Evolutionary conservation across 352 stramenopile species (phyloP).

Genomic region (Pythium insidiosum): DNA sequence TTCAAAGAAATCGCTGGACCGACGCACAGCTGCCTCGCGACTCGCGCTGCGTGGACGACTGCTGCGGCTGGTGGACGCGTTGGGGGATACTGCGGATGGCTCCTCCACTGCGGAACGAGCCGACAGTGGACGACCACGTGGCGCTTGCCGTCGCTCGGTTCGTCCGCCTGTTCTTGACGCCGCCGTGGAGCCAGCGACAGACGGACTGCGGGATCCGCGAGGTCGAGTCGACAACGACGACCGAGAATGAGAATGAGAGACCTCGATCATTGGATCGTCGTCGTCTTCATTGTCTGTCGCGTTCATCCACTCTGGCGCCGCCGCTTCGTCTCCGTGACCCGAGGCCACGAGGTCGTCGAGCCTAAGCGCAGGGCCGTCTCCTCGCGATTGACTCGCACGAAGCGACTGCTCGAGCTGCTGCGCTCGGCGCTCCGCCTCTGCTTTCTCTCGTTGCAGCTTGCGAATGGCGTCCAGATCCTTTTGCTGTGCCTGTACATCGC

Average conservation of each 20-base stretch:
- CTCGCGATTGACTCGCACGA: slow-evolving; percentile 2
- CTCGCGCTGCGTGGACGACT: slow-evolving; percentile 15
- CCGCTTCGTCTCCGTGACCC: slow-evolving; percentile 2
- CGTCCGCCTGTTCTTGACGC: too few relatives aligned
- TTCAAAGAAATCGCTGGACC: slow-evolving; percentile 49
- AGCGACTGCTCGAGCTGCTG: slow-evolving; percentile 17
- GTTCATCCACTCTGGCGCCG: background rate
- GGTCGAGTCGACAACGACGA: too few relatives aligned
- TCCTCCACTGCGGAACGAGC: too few relatives aligned
- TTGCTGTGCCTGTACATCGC: slow-evolving; percentile 19
- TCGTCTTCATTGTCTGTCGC: background rate
- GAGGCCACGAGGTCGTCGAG: too few relatives aligned
- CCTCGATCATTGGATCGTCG: too few relatives aligned
- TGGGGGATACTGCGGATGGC: too few relatives aligned
- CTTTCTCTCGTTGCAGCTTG: slow-evolving; percentile 24
- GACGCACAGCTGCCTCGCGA: slow-evolving; percentile 18
- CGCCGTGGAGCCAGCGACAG: too few relatives aligned
- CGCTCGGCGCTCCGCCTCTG: slow-evolving; percentile 21
- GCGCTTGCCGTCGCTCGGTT: too few relatives aligned
- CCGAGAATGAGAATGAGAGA: too few relatives aligned
- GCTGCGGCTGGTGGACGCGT: slow-evolving; percentile 4
- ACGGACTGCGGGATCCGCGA: too few relatives aligned
- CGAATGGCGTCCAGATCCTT: slow-evolving; percentile 29
- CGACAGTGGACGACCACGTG: too few relatives aligned
- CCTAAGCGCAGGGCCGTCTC: background rate